Evolutionary conservation across 805 yeast species (phyloP).

Genomic region (Sungouiozyma ichnusensis): DNA sequence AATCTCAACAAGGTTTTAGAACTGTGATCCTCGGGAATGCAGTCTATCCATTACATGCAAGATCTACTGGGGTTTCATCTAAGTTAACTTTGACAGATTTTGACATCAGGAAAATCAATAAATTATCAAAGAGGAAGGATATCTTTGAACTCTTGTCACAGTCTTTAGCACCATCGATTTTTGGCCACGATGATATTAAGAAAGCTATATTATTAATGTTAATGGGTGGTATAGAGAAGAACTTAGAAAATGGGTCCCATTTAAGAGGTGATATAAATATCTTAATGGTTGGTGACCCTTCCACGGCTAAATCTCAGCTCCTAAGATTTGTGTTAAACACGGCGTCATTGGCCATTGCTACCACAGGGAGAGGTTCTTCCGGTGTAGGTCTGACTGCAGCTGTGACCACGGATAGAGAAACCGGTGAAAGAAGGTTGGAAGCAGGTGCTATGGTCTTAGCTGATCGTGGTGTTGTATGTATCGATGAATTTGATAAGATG

Average conservation of each 20-base stretch:
- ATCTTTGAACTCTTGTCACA: conserved; percentile 71
- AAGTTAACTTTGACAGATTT: conserved; percentile 58
- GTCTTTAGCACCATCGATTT: conserved; percentile 92
- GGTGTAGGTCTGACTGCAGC: conserved; percentile 99
- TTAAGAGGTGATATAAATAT: conserved; percentile 96
- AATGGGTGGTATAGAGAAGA: conserved; percentile 90
- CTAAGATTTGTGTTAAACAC: conserved; percentile 89
- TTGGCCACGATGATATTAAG: conserved; percentile 85
- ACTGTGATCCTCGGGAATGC: conserved; percentile 85
- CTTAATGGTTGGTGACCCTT: conserved; percentile 96
- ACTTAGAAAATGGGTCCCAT: conserved; percentile 89
- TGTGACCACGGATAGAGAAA: conserved; percentile 89
- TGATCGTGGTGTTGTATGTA: conserved; percentile 94
- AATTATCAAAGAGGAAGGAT: conserved; percentile 55
- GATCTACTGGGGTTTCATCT: conserved; percentile 76
- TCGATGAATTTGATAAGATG: conserved; percentile 98
- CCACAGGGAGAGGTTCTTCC: conserved; percentile 98
- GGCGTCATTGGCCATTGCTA: conserved; percentile 91
- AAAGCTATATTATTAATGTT: conserved; percentile 84
- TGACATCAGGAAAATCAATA: conserved; percentile 81
- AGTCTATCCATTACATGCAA: conserved; percentile 76
- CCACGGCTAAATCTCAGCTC: conserved; percentile 96
- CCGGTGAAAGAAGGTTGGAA: conserved; percentile 92
- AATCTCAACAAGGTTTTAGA: conserved; percentile 50
- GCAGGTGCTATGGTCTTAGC: conserved; percentile 99